A percentile compares a stretch with the other conserved stretches of the same genome.
Evolutionary conservation across 1,284 basidiomycete species (phyloP).

Genomic region (Kwoniella shivajii): DNA sequence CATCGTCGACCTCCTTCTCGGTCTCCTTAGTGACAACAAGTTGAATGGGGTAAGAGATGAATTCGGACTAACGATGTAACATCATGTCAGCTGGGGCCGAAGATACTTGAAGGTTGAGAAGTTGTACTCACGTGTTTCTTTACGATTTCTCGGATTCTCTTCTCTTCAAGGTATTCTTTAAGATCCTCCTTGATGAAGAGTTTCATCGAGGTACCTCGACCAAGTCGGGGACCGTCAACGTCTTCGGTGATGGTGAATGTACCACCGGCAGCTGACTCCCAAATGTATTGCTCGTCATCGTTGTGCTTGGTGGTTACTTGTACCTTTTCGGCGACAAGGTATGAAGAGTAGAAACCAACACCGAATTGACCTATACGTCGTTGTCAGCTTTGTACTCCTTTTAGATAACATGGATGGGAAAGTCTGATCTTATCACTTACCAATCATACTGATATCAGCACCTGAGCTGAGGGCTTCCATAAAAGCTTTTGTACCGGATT

Average conservation of each 20-base stretch:
- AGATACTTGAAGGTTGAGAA: neutral
- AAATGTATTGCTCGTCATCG: conserved; percentile 99
- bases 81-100: neutral
- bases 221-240: conserved; percentile 83
- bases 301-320: conserved; percentile 99
- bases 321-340: conserved; percentile 97
- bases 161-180: conserved; percentile 98
- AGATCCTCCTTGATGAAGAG: conserved; percentile 99
- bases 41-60: conserved; percentile 99
- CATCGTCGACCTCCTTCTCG: conserved; percentile 94
- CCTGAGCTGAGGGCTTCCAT: conserved; percentile 88
- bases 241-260: conserved; percentile 99
- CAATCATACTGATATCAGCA: conserved; percentile 83
- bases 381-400: neutral
- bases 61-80: conserved; percentile 71
- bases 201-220: conserved; percentile 93
- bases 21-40: conserved; percentile 98
- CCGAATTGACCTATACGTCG: conserved; percentile 62
- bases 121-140: conserved; percentile 81
- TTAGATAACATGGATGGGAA: neutral
- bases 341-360: conserved; percentile 99
- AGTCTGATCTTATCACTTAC: conserved; percentile 45
- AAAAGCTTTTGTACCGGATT: conserved; percentile 83
- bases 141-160: conserved; percentile 98
- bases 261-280: conserved; percentile 99